Base-by-base conservation (phyloP, 208 protist genomes). In the Trypanosoma mega region DNA sequence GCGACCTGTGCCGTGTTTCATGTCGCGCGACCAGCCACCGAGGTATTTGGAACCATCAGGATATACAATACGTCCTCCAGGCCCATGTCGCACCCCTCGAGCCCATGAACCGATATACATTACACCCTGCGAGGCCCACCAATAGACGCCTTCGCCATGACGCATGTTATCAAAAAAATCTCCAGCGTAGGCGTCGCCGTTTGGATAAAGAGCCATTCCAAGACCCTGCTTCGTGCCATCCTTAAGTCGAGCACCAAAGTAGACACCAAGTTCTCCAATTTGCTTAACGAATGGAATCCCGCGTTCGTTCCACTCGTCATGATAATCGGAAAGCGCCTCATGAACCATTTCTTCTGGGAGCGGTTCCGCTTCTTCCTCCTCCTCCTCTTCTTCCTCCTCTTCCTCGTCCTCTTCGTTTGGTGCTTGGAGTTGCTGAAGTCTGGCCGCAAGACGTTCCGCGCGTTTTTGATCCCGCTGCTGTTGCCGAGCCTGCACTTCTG, bases 211-310 rank as follows among this genome's bases (percentile, higher is more conserved):
- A 24, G 68, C 86, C 65, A 92, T 82, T 2, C 90, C 90, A 23
- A 96, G 79, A 24, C 90, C 90, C 30, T 90, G 68, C 61, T 96
- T 96, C n/a, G 82, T 92, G n/a, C 83, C 80, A 66, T 90, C 78
- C 1, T 72, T 60, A 50, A 78, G 55, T 3, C 87, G 79, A 1
- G 78, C 62, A 12, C 90, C 90, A n/a, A 78, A 23, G 62, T 87
- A 96, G 1, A 93, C 70, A 45, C 90, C 90, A n/a, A 96, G 77
- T 76, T 96, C 90, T 41, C 90, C 90, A 53, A 96, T 86, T 36
- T 78, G 79, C 72, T 92, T 91, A 20, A 96, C 87, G 49, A 92
- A 41, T 31, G 80, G 82, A 0, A 84, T 71, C 14, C 84, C 85
- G 31, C 68, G 36, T 23, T 89, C 79, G 18, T 83, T 85, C 80